Percentiles rank a stretch among this genome's conserved stretches.
Conservation (phyloP, 73 alveolate genomes). For the Durusdinium trenchii region DNA sequence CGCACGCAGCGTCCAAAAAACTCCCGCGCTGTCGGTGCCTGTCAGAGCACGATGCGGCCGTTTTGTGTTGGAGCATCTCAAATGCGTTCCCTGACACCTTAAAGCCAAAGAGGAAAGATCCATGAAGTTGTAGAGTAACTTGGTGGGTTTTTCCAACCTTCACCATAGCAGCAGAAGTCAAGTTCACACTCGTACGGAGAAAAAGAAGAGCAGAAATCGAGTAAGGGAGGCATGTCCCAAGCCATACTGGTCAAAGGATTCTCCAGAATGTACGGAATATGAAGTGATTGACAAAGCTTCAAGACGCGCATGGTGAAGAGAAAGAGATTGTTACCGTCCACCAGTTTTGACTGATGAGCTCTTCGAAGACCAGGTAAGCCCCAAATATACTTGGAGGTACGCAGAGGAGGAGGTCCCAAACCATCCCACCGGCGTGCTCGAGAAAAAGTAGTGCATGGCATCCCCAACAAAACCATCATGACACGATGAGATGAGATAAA, state of each 20-base stretch:
- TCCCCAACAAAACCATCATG: not conserved
- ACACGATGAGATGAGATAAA: not conserved
- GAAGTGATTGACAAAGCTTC: not conserved
- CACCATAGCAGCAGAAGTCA: not conserved
- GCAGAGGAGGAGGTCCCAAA: not conserved
- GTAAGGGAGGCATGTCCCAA: not conserved
- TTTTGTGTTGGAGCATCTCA: not conserved
- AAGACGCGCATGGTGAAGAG: not conserved
- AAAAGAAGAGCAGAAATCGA: too few species aligned
- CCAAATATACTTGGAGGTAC: not conserved
- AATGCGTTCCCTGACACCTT: not conserved
- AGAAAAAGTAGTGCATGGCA: not conserved
- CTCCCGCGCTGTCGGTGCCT: not conserved
- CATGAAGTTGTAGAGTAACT: not conserved
- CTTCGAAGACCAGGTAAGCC: not conserved
- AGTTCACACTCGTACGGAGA: too few species aligned
- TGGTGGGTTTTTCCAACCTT: not conserved
- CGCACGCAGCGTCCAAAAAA: not conserved
- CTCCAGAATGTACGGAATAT: not conserved
- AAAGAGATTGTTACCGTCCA: not conserved
- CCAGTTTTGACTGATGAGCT: not conserved
- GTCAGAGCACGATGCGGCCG: constrained; percentile 25
- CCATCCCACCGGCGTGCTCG: not conserved
- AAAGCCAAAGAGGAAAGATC: not conserved
- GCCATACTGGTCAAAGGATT: not conserved